Conservation (phyloP, 768 basidiomycete species). For the Russula sp. region DNA sequence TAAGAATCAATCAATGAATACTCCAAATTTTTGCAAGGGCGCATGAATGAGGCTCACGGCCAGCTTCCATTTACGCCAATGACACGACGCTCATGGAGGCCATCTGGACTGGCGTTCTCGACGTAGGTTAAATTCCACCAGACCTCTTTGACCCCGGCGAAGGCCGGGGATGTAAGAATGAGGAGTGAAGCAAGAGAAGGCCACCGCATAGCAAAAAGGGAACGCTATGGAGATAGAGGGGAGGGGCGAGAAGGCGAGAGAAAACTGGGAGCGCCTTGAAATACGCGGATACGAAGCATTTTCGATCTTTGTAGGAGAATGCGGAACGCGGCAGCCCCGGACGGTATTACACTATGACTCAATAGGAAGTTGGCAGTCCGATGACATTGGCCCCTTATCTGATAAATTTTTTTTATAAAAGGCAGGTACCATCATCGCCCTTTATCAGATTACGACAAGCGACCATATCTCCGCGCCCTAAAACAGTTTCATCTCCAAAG, state of each 20-base stretch:
- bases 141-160: slow-evolving; percentile 62
- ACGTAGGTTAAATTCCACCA: slow-evolving; percentile 95
- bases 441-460: not conserved
- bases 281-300: not conserved
- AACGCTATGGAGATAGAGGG: not conserved
- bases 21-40: not conserved
- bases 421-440: not conserved
- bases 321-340: no score
- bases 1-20: slow-evolving; percentile 28
- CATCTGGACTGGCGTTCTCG: slow-evolving; percentile 75
- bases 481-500: no score
- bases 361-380: not conserved
- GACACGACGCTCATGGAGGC: slow-evolving; percentile 64
- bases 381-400: not conserved
- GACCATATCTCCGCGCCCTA: not conserved
- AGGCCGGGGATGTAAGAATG: slow-evolving; percentile 34
- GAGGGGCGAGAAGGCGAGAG: slow-evolving; percentile 1
- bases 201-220: slow-evolving; percentile 14
- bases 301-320: no score
- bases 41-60: slow-evolving; percentile 57
- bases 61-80: slow-evolving; percentile 90
- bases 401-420: not conserved
- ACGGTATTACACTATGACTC: no score
- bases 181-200: slow-evolving; percentile 27
- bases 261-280: not conserved